Base-by-base conservation (phyloP, 306 rosid genomes). In the Begonia masoniana region DNA sequence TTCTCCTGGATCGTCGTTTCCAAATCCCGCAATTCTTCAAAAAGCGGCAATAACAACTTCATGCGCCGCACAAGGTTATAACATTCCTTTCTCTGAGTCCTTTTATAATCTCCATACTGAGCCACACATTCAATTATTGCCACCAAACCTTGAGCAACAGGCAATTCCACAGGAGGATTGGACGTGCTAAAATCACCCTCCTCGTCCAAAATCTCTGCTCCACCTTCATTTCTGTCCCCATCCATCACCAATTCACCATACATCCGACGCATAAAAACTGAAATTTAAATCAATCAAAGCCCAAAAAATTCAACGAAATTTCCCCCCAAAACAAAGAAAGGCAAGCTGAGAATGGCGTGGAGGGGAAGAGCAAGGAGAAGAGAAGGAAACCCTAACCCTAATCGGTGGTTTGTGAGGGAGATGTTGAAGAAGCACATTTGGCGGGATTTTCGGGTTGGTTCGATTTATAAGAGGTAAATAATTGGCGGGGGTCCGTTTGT, bases 1-100 rank as follows among this genome's bases (percentile, higher is more conserved):
- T 15, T 47, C 8, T 73, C 62, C 0, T 71, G 63, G 41, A 82
- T 41, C 8, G 79, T 66, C 10, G 50, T 23, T 1, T 57, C 68
- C 1, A 77, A 58, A 36, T 82, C 93, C 7, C 83, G 82, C 10
- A 82, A 58, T 58, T 86, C 93, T 48, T 86, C 85, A 47, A 82
- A 46, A 10, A 86, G 76, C 0, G 88, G 88, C 62, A 77, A 16
- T 67, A 86, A 62, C 14, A 73, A 72, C 68, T 77, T 82, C 75
- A 82, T 61, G 17, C 88, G 85, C 54, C 95, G 69, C 41, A 73
- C 76, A 12, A 86, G 79, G 47, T 51, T 65, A 15, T 69, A 67
- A 11, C 85, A 63, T 51, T 82, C 95, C 60, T 65, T 82, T 65
- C 69, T 58, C 15, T 79, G 82, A 4, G 83, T 68, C 59, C 71